A percentile compares a stretch with the other conserved stretches of the same genome.
Conservation (phyloP, 169 alveolate species). For the Sarcocystis neurona region DNA sequence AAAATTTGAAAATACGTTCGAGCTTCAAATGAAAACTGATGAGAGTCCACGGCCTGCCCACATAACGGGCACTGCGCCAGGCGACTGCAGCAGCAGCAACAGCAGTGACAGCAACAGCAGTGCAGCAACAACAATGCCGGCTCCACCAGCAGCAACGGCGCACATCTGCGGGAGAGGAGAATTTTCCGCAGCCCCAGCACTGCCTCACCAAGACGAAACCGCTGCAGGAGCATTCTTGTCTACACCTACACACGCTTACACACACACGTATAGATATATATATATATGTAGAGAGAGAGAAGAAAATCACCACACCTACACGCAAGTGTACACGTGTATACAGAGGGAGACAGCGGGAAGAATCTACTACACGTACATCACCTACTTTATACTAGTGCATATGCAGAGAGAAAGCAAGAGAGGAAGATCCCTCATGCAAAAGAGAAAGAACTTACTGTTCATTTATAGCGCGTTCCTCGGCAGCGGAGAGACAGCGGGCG, state of each 20-base stretch:
- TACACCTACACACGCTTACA: too few species aligned
- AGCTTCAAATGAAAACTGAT: conserved; percentile 50
- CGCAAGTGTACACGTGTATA: too few species aligned
- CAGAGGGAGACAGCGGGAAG: too few species aligned
- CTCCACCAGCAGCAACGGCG: neutral
- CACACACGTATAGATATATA: too few species aligned
- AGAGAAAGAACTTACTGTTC: conserved; percentile 14
- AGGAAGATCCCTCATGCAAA: too few species aligned
- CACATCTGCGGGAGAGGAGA: neutral
- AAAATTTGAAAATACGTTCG: conserved; percentile 50
- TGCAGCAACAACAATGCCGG: conserved; percentile 7
- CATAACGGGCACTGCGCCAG: conserved; percentile 46
- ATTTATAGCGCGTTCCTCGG: conserved; percentile 18
- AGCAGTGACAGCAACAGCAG: conserved; percentile 21
- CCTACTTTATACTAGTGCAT: too few species aligned
- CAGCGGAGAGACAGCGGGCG: neutral
- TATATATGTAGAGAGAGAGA: too few species aligned
- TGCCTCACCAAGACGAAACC: neutral
- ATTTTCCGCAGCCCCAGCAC: neutral
- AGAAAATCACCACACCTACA: too few species aligned
- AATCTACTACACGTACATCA: too few species aligned
- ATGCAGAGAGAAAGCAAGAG: too few species aligned
- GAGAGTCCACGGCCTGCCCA: conserved; percentile 45
- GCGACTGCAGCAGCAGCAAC: conserved; percentile 40
- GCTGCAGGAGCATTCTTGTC: too few species aligned